These are phyloP conservation scores for Mycena galopus DNA, from an alignment of 768 basidiomycete species.

Conservation along the genomic window DNA sequence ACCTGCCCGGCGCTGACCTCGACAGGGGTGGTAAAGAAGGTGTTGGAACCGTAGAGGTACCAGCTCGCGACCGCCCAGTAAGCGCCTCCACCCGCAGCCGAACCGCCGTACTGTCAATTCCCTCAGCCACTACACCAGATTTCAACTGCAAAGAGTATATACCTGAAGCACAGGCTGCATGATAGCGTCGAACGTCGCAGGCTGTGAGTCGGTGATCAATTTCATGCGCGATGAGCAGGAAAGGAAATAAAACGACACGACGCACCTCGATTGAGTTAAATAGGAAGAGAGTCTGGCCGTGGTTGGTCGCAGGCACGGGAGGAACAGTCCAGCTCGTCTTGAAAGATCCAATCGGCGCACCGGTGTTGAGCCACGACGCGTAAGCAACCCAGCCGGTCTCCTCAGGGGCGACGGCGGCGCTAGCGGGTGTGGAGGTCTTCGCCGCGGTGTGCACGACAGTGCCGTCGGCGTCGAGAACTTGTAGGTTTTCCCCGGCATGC, in stretches of 20 bases:
- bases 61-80: neutral
- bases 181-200: neutral
- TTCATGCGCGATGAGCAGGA: too few species aligned
- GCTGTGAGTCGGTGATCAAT: too few species aligned
- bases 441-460: neutral
- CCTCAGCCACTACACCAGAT: neutral
- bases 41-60: neutral
- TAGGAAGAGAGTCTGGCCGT: slow-evolving; percentile 21
- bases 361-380: slow-evolving; percentile 21
- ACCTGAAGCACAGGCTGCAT: slow-evolving; percentile 30
- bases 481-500: neutral
- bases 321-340: slow-evolving; percentile 25
- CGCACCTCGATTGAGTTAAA: slow-evolving; percentile 28
- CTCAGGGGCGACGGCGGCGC: neutral
- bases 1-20: neutral
- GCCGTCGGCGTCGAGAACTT: neutral
- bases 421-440: neutral
- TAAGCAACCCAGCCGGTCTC: slow-evolving; percentile 20
- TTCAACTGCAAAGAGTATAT: neutral
- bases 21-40: neutral
- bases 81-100: slow-evolving; percentile 9
- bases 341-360: slow-evolving; percentile 3
- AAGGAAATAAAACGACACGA: too few species aligned
- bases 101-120: neutral
- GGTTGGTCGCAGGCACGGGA: neutral